Evolutionary conservation across 2,329 filamentous ascomycete species (phyloP).

Genomic region (Colletotrichum shisoi): DNA sequence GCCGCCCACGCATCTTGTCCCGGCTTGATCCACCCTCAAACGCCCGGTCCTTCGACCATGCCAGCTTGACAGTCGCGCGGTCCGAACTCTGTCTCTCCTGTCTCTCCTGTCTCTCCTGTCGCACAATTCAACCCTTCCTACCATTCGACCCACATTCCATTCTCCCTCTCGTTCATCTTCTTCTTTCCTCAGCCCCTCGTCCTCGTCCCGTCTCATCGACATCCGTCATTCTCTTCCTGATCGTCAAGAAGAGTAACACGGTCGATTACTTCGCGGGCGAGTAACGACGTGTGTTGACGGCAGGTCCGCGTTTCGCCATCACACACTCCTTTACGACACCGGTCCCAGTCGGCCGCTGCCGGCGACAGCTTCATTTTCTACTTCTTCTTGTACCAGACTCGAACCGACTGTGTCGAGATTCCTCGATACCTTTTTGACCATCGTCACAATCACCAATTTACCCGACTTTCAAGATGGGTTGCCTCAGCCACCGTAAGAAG

Average conservation of each 20-base stretch:
- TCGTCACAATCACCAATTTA: conserved; percentile 1
- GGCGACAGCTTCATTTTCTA: conserved; percentile 3
- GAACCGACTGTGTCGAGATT: conserved; percentile 32
- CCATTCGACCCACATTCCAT: conserved; percentile 36
- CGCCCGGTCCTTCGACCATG: conserved; percentile 36
- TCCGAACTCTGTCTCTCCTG: conserved; percentile 25
- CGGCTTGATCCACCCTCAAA: conserved; percentile 33
- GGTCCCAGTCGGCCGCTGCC: background rate
- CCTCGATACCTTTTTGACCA: conserved; percentile 23
- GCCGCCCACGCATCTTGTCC: background rate
- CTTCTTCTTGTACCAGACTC: background rate
- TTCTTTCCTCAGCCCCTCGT: conserved; percentile 23
- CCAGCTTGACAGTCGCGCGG: conserved; percentile 27
- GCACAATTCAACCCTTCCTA: conserved; percentile 17
- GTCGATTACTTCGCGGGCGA: conserved; percentile 61
- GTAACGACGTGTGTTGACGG: conserved; percentile 57
- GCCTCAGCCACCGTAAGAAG: conserved; percentile 68
- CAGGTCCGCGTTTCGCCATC: conserved; percentile 47
- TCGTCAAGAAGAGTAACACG: conserved; percentile 45
- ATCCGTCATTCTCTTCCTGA: conserved; percentile 36
- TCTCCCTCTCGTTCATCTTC: conserved; percentile 28
- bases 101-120: conserved; percentile 21
- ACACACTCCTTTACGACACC: conserved; percentile 25
- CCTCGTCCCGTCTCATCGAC: conserved; percentile 30
- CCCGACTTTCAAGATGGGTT: conserved; percentile 64